Base-by-base conservation (phyloP, 75 land plant genomes). In the Pseudotsuga menziesii region DNA sequence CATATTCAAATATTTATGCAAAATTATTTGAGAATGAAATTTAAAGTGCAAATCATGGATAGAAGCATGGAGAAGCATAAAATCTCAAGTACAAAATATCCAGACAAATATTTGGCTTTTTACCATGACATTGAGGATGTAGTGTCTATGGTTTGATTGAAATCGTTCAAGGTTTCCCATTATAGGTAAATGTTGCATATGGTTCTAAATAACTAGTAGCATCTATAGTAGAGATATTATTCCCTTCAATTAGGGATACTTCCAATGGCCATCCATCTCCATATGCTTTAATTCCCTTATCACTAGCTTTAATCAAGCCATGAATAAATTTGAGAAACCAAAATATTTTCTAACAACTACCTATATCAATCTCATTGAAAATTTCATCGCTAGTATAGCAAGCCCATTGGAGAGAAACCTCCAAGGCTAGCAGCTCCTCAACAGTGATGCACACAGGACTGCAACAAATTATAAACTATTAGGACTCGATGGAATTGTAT, bases 101-200 rank as follows among this genome's bases (percentile, higher is more conserved):
- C 14, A 61, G 25, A 61, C 35, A 26, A 75, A 0, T 52, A 26
- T 11, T 6, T 75, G 57, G 59, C 17, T 63, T 67, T 72, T 4
- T 76, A 93, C 96, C 96, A 80, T 88, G 84, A 94, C 96, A 93
- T 26, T 75, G 81, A 55, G 96, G 98, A 77, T 92, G 82, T n/a
- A 71, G 73, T 74, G 89, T 89, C 74, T 93, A 88, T 75, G 92
- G 86, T 78, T 92, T 94, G 67, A 94, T 91, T 72, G 98, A 94
- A 48, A 95, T 94, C 12, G 95, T 92, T 76, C 84, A 87, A 15
- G 85, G 89, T 84, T 79, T 89, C 32, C 98, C 98, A 83, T 89
- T 94, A 80, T 93, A 92, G n/a, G 91, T 92, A 73, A 94, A 94
- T 2, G 92, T 92, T 15, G 92, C 98, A 82, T 90, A 94, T 57